A percentile compares a stretch with the other conserved stretches of the same genome.
These are phyloP conservation scores for Hymenoscyphus salicellus DNA, from an alignment of 2,329 filamentous ascomycete genomes.

Conservation along the genomic window DNA sequence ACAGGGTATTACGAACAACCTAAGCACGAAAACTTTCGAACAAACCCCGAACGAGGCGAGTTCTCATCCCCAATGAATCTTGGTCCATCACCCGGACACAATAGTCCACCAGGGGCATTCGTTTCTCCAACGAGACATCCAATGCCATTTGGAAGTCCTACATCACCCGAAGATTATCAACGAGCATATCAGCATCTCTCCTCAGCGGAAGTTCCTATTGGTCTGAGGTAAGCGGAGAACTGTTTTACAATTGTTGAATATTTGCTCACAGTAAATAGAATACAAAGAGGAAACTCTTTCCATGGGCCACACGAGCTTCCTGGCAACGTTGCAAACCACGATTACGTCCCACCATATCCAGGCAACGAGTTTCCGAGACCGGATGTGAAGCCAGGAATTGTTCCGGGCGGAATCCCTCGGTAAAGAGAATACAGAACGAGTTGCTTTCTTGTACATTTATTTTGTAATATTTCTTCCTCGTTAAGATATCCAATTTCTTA, in stretches of 20 bases:
- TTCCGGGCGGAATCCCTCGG: neutral
- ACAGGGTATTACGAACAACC: neutral
- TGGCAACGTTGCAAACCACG: neutral
- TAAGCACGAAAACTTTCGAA: neutral
- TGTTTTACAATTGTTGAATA: neutral
- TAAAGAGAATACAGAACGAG: neutral
- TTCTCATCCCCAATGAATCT: conserved; percentile 6
- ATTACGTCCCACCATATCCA: neutral
- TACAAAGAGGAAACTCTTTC: conserved; percentile 7
- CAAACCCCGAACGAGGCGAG: conserved; percentile 11
- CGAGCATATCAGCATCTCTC: conserved; percentile 4
- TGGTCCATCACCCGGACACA: neutral
- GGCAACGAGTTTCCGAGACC: neutral
- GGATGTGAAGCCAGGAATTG: neutral
- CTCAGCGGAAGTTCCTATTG: conserved; percentile 6
- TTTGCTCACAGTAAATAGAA: neutral
- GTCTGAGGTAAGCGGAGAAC: conserved; percentile 11
- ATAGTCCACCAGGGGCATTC: neutral
- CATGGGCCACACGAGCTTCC: conserved; percentile 17
- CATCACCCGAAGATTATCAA: conserved; percentile 5
- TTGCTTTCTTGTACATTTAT: neutral
- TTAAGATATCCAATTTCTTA: neutral
- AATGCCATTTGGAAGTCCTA: conserved; percentile 8
- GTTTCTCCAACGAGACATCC: conserved; percentile 8
- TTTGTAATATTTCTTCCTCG: neutral